A percentile compares a stretch with the other conserved stretches of the same genome.
phyloP scores from a whole-genome alignment of 139 green algal species.

The Chlamydomonas incerta region DNA sequence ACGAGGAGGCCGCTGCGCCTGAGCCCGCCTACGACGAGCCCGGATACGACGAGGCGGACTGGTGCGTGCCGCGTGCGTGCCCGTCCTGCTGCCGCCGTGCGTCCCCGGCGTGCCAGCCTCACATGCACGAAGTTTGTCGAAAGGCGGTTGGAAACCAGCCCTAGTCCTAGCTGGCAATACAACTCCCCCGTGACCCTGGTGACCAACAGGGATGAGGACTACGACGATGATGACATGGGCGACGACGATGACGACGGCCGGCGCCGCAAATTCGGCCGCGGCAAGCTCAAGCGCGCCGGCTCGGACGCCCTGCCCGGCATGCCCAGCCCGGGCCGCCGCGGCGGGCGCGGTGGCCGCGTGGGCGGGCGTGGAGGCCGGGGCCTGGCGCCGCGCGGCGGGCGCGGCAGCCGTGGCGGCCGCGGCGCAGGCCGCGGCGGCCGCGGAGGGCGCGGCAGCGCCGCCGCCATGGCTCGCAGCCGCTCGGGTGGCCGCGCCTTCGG shows the following conservation, averaged over 20 bases:
- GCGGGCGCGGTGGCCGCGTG: constrained; percentile 17
- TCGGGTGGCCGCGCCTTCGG: constrained; percentile 29
- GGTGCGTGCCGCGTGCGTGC: too few species aligned
- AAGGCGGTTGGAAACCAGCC: too few species aligned
- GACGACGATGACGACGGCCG: constrained; percentile 31
- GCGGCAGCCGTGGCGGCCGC: background rate
- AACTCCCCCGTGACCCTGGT: too few species aligned
- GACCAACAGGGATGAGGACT: constrained; percentile 35
- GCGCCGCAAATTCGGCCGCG: constrained; percentile 4
- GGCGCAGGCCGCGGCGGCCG: background rate
- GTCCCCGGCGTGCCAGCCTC: too few species aligned
- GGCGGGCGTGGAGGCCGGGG: constrained; percentile 30
- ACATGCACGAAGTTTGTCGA: too few species aligned
- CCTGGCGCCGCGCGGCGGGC: constrained; percentile 3
- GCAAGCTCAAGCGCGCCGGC: constrained; percentile 16
- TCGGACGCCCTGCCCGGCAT: constrained; percentile 19
- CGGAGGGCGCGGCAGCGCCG: background rate
- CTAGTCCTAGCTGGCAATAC: too few species aligned
- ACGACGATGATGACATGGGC: constrained; percentile 22
- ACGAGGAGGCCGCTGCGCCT: background rate
- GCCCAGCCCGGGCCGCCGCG: constrained; percentile 5
- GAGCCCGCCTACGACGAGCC: constrained; percentile 49
- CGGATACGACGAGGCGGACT: too few species aligned
- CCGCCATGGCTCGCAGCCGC: constrained; percentile 4
- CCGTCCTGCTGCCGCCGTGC: too few species aligned